Conservation (phyloP, 306 rosid species). For the Glycine tomentella region DNA sequence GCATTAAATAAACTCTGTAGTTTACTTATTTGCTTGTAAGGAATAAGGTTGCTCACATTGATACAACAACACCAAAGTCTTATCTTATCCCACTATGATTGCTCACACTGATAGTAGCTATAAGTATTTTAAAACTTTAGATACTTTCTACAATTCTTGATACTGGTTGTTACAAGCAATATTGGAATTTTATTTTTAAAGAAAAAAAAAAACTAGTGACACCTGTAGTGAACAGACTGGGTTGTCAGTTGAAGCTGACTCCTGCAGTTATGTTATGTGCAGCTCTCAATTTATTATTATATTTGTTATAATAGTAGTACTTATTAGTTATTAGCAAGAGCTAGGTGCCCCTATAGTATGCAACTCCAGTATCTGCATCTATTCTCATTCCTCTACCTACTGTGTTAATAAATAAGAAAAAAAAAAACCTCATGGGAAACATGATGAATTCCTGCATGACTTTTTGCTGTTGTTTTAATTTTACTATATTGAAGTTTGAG, state of each 20-base stretch:
- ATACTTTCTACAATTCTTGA: neutral
- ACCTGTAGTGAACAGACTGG: slow-evolving; percentile 3
- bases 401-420: neutral
- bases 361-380: slow-evolving; percentile 19
- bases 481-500: slow-evolving; percentile 39
- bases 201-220: neutral
- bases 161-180: neutral
- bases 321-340: neutral
- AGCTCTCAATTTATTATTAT: neutral
- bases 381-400: slow-evolving; percentile 12
- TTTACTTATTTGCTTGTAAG: slow-evolving; percentile 3
- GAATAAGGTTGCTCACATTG: neutral
- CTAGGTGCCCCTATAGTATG: slow-evolving; percentile 1
- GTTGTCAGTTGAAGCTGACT: slow-evolving; percentile 5
- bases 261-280: slow-evolving; percentile 20
- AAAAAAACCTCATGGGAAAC: slow-evolving; percentile 18
- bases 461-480: slow-evolving; percentile 26
- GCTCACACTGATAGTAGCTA: too few species aligned
- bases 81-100: too few species aligned
- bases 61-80: neutral
- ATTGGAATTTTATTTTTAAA: neutral
- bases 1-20: neutral
- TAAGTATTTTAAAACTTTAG: slow-evolving; percentile 9
- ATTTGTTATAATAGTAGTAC: slow-evolving; percentile 4
- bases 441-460: slow-evolving; percentile 25